Percentiles rank a stretch among this genome's conserved stretches.
Conservation (phyloP, 805 yeast species). For the Vanderwaltozyma polyspora region DNA sequence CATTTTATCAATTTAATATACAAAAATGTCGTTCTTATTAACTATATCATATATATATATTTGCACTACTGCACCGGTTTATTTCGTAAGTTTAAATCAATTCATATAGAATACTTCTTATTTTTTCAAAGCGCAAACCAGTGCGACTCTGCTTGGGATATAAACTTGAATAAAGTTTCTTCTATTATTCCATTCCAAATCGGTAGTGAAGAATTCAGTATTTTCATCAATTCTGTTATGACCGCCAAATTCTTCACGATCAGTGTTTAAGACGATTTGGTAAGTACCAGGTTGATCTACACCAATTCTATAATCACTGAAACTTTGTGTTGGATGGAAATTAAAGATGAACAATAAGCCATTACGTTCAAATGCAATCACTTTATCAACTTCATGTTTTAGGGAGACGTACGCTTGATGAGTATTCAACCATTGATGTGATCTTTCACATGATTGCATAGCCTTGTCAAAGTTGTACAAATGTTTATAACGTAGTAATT, state of each 20-base stretch:
- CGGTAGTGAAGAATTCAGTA: constrained; percentile 55
- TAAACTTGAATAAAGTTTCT: constrained; percentile 64
- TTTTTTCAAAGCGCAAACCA: constrained; percentile 40
- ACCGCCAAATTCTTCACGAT: constrained; percentile 65
- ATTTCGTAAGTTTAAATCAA: too few relatives aligned
- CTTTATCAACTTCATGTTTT: constrained; percentile 82
- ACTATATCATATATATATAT: too few relatives aligned
- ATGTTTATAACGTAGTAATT: constrained; percentile 64
- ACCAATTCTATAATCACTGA: constrained; percentile 82
- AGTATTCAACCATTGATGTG: constrained; percentile 60
- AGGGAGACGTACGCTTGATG: constrained; percentile 76
- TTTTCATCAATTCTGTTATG: constrained; percentile 55
- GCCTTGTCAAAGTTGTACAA: constrained; percentile 75
- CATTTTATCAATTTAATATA: too few relatives aligned
- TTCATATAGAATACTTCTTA: not conserved
- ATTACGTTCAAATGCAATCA: constrained; percentile 79
- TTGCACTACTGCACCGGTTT: too few relatives aligned
- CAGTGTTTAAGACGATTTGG: constrained; percentile 64
- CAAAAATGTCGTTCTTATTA: too few relatives aligned
- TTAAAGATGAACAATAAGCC: constrained; percentile 79
- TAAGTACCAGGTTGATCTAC: constrained; percentile 71
- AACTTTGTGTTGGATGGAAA: constrained; percentile 79
- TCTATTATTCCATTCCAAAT: constrained; percentile 72
- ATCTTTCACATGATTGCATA: constrained; percentile 66
- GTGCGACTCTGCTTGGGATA: constrained; percentile 66